Evolutionary conservation across 495 filamentous ascomycete species (phyloP).

Genomic region (Stereocaulon alpinum): DNA sequence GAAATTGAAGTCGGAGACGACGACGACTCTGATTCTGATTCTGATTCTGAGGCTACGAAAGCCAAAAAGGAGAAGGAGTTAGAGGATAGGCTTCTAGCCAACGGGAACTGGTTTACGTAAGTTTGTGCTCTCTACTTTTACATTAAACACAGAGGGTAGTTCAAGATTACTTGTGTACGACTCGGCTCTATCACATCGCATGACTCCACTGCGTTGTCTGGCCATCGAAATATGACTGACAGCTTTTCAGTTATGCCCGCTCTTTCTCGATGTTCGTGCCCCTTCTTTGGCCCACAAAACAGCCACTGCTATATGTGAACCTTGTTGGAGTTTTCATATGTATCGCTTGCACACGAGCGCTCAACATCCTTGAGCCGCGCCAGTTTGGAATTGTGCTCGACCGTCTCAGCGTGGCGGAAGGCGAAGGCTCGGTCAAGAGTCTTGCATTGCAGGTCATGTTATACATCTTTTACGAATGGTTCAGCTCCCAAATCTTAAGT

Average conservation of each 20-base stretch:
- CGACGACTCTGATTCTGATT: neutral
- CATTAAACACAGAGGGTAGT: neutral
- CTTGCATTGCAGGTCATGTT: conserved; percentile 38
- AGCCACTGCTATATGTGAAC: conserved; percentile 43
- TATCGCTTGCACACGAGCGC: conserved; percentile 47
- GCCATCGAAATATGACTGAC: neutral
- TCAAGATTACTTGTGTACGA: no score
- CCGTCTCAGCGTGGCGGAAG: conserved; percentile 22
- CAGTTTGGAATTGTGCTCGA: conserved; percentile 57
- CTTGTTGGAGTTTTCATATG: conserved; percentile 49
- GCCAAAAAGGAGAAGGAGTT: conserved; percentile 40
- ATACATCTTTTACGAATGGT: conserved; percentile 43
- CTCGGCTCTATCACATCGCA: neutral
- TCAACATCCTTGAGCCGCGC: conserved; percentile 56
- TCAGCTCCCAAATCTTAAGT: conserved; percentile 42
- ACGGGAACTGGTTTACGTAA: conserved; percentile 56
- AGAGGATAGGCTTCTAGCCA: conserved; percentile 46
- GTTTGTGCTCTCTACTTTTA: conserved; percentile 9
- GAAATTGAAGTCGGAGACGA: conserved; percentile 18
- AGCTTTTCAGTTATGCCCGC: neutral
- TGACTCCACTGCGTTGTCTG: neutral
- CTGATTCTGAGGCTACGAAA: conserved; percentile 21
- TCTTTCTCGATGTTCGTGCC: conserved; percentile 45
- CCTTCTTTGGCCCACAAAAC: conserved; percentile 53
- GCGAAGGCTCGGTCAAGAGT: conserved; percentile 34